Percentiles rank a stretch among this genome's conserved stretches.
Conservation (phyloP, 2,329 filamentous ascomycete species). For the Rasamsonia emersonii region DNA sequence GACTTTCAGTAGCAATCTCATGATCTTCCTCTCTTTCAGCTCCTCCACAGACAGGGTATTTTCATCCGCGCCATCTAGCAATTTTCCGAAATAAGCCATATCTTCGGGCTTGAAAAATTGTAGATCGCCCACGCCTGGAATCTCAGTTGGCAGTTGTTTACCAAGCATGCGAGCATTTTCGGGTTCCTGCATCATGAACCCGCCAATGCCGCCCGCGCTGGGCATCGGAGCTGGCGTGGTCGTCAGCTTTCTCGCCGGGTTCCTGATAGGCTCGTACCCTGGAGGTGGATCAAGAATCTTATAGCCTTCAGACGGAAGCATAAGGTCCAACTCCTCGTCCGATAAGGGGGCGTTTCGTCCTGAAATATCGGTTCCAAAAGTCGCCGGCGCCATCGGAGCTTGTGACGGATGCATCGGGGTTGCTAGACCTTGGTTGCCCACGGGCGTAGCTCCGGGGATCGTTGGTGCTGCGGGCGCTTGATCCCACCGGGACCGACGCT, state of each 20-base stretch:
- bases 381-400: slow-evolving; percentile 43
- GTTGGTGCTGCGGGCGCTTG: slow-evolving; percentile 74
- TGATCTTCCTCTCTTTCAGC: slow-evolving; percentile 96
- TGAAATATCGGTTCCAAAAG: slow-evolving; percentile 74
- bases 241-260: slow-evolving; percentile 65
- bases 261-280: slow-evolving; percentile 78
- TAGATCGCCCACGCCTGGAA: slow-evolving; percentile 88
- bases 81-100: slow-evolving; percentile 97
- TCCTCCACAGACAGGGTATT: slow-evolving; percentile 88
- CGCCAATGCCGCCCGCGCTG: slow-evolving; percentile 54
- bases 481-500: slow-evolving; percentile 84
- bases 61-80: slow-evolving; percentile 89
- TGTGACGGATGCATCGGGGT: slow-evolving; percentile 70
- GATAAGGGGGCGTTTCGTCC: slow-evolving; percentile 73
- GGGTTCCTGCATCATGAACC: slow-evolving; percentile 97
- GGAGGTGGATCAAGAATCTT: slow-evolving; percentile 84
- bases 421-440: slow-evolving; percentile 63
- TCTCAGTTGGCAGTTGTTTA: slow-evolving; percentile 88
- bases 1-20: slow-evolving; percentile 92
- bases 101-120: slow-evolving; percentile 99
- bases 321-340: slow-evolving; percentile 86
- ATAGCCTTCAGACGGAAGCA: slow-evolving; percentile 88
- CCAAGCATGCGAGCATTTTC: slow-evolving; percentile 74
- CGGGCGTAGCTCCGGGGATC: slow-evolving; percentile 57
- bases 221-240: slow-evolving; percentile 59